Percentiles rank a stretch among this genome's conserved stretches.
Conservation (phyloP, 371 early-diverging fungal species). For the Apophysomyces sp. region DNA sequence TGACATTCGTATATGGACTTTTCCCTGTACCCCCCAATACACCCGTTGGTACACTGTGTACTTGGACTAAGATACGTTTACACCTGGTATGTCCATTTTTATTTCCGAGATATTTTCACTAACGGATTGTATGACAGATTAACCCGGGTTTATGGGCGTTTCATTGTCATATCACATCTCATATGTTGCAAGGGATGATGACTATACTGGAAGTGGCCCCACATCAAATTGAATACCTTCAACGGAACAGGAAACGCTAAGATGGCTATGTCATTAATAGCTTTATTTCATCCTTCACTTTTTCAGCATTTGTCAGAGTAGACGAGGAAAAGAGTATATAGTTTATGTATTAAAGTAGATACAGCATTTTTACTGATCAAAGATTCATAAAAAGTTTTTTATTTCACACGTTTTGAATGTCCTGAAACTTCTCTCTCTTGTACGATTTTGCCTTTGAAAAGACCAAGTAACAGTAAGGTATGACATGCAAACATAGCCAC, state of each 20-base stretch:
- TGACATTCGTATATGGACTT: slow-evolving; percentile 27
- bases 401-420: not conserved
- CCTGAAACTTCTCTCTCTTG: not conserved
- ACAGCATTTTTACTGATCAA: too few relatives aligned
- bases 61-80: slow-evolving; percentile 38
- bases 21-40: not conserved
- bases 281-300: not conserved
- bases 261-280: not conserved
- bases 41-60: slow-evolving; percentile 18
- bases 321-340: too few relatives aligned
- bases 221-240: slow-evolving; percentile 13
- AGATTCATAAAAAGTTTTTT: too few relatives aligned
- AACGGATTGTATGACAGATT: slow-evolving; percentile 6
- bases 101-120: not conserved
- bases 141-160: slow-evolving; percentile 56
- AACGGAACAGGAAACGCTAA: not conserved
- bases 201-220: slow-evolving; percentile 37
- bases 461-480: slow-evolving; percentile 27
- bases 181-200: slow-evolving; percentile 55
- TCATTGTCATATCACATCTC: slow-evolving; percentile 54
- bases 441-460: slow-evolving; percentile 2
- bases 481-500: slow-evolving; percentile 41
- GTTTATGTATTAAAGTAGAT: too few relatives aligned
- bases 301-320: too few relatives aligned
- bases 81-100: slow-evolving; percentile 19